These are phyloP conservation scores for Leccinum pachyderme DNA, from an alignment of 1,284 basidiomycete genomes.

Conservation along the genomic window DNA sequence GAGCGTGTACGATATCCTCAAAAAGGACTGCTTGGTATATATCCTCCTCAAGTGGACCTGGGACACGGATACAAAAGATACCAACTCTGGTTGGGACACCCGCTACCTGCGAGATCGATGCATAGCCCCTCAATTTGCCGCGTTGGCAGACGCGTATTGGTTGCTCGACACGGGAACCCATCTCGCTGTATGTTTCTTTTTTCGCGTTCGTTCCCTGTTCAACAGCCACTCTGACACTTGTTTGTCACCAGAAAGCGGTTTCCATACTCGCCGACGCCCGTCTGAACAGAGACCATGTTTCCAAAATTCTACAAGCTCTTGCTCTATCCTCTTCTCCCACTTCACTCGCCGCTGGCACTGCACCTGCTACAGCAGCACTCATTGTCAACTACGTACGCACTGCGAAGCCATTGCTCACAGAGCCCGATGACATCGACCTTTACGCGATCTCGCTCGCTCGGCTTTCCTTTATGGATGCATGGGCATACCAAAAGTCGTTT, in stretches of 20 bases:
- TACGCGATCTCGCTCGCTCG: conserved; percentile 67
- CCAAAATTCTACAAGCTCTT: conserved; percentile 71
- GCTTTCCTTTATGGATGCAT: conserved; percentile 62
- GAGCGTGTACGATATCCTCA: conserved; percentile 67
- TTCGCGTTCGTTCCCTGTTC: neutral
- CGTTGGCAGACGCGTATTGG: conserved; percentile 79
- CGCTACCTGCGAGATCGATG: conserved; percentile 52
- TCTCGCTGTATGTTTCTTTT: conserved; percentile 51
- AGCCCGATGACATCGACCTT: conserved; percentile 64
- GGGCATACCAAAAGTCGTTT: conserved; percentile 70
- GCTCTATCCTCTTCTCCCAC: conserved; percentile 49
- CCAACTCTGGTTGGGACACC: conserved; percentile 29
- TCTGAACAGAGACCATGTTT: conserved; percentile 67
- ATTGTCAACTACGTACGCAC: conserved; percentile 69
- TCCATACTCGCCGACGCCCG: conserved; percentile 71
- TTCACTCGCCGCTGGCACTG: conserved; percentile 22
- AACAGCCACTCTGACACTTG: neutral
- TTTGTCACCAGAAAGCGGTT: conserved; percentile 53
- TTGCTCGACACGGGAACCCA: conserved; percentile 66
- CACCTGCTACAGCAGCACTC: conserved; percentile 33
- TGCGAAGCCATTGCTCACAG: conserved; percentile 63
- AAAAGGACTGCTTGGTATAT: conserved; percentile 75
- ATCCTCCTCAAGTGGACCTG: conserved; percentile 73
- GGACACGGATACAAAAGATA: conserved; percentile 64
- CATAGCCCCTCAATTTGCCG: conserved; percentile 70